A percentile compares a stretch with the other conserved stretches of the same genome.
Conservation (phyloP, 169 alveolate genomes). For the Cryptosporidium andersoni region DNA sequence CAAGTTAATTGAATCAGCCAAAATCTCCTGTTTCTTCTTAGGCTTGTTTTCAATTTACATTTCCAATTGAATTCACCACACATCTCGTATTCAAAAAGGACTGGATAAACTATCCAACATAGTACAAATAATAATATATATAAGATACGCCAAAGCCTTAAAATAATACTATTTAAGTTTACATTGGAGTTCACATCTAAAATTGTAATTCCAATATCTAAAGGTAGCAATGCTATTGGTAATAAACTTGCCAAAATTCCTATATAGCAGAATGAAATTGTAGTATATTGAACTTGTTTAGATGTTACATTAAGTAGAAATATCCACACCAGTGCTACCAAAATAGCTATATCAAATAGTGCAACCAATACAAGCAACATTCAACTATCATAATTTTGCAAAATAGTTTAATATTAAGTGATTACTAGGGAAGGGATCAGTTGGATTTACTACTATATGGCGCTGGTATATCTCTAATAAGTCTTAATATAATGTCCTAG, state of each 20-base stretch:
- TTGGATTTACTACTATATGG: too few species aligned
- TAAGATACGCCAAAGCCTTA: constrained; percentile 9
- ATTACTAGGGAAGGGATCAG: too few species aligned
- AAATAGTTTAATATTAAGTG: too few species aligned
- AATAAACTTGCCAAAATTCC: constrained; percentile 36
- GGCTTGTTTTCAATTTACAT: constrained; percentile 10
- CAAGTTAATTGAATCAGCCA: constrained; percentile 18
- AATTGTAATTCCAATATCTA: constrained; percentile 14
- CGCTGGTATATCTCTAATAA: too few species aligned
- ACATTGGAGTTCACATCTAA: neutral
- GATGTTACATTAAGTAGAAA: constrained; percentile 14
- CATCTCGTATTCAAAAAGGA: constrained; percentile 40
- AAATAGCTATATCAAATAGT: constrained; percentile 1
- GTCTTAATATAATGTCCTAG: too few species aligned
- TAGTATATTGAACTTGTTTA: neutral
- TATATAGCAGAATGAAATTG: constrained; percentile 5
- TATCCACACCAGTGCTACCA: constrained; percentile 8
- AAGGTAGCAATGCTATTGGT: constrained; percentile 27
- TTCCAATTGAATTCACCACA: constrained; percentile 25
- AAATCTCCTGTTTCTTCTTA: constrained; percentile 13
- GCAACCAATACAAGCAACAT: neutral
- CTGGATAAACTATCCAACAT: constrained; percentile 36
- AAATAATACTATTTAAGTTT: neutral
- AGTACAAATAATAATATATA: constrained; percentile 14
- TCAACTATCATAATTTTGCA: too few species aligned